phyloP scores from a whole-genome alignment of 768 basidiomycete genomes.

The Chalciporus pseudorubinellus region DNA sequence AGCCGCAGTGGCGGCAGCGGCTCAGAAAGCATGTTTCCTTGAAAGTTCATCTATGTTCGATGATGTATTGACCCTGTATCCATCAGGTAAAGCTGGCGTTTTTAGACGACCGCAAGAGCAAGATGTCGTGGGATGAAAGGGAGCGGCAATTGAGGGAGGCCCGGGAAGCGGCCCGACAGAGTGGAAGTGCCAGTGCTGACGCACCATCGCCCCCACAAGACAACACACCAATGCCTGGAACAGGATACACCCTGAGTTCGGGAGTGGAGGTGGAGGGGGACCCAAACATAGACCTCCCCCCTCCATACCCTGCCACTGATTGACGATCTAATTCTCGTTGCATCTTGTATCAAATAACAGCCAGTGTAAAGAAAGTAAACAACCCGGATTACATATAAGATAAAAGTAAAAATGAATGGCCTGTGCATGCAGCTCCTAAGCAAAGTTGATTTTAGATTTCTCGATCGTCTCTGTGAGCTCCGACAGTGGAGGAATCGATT shows the following conservation, averaged over 20 bases:
- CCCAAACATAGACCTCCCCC: slow-evolving; percentile 15
- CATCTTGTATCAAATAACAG: slow-evolving; percentile 2
- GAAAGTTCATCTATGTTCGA: not conserved
- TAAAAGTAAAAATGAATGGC: not conserved
- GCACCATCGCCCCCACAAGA: not conserved
- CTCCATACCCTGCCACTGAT: slow-evolving; percentile 15
- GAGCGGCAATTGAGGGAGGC: slow-evolving; percentile 53
- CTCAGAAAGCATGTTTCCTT: slow-evolving; percentile 47
- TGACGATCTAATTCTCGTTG: not conserved
- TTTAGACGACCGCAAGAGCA: slow-evolving; percentile 71
- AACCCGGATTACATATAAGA: not conserved
- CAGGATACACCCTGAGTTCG: slow-evolving; percentile 15
- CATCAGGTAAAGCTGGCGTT: slow-evolving; percentile 72
- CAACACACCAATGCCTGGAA: slow-evolving; percentile 24
- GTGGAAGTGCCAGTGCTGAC: not conserved
- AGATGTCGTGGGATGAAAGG: slow-evolving; percentile 51
- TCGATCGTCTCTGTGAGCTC: slow-evolving; percentile 14
- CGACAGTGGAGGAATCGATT: slow-evolving; percentile 29
- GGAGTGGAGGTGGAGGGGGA: slow-evolving; percentile 4
- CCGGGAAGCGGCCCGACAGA: slow-evolving; percentile 27
- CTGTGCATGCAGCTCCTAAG: slow-evolving; percentile 1
- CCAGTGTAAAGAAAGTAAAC: not conserved
- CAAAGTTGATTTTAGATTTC: slow-evolving; percentile 3
- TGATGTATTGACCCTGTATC: not conserved
- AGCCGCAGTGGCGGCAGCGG: slow-evolving; percentile 49